A percentile compares a stretch with the other conserved stretches of the same genome.
Conservation (phyloP, 164 flowering plant species). For the Taxillus chinensis region DNA sequence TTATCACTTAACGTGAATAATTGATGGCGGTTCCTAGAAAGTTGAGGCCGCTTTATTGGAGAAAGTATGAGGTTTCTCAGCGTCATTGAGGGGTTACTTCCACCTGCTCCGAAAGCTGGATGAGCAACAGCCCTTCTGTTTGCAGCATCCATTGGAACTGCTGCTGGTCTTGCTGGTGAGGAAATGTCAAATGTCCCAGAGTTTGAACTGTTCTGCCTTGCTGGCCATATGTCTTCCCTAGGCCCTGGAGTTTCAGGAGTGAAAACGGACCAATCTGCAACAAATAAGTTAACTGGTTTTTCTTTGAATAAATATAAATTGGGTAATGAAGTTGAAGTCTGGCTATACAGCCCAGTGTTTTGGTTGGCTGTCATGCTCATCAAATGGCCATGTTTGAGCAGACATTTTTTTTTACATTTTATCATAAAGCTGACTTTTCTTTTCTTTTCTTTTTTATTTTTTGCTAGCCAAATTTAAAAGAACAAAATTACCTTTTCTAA, state of each 20-base stretch:
- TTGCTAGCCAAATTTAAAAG: background rate
- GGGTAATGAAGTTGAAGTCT: constrained; percentile 7
- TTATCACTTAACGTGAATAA: constrained; percentile 60
- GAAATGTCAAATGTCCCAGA: constrained; percentile 67
- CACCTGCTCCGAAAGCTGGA: constrained; percentile 41
- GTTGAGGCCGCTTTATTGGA: constrained; percentile 88
- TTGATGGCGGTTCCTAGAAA: constrained; percentile 64
- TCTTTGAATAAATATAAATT: constrained; percentile 16
- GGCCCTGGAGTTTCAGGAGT: constrained; percentile 97
- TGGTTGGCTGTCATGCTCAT: background rate
- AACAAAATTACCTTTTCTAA: constrained; percentile 59
- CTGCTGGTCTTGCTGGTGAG: constrained; percentile 56
- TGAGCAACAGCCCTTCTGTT: constrained; percentile 43
- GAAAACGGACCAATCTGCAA: constrained; percentile 70
- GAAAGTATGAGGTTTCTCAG: constrained; percentile 81
- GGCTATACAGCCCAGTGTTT: too few species aligned
- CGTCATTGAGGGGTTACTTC: constrained; percentile 64
- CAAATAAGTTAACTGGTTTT: constrained; percentile 65
- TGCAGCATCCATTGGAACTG: constrained; percentile 32
- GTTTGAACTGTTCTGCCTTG: constrained; percentile 64
- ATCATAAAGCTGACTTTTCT: too few species aligned
- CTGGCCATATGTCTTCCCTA: constrained; percentile 84
- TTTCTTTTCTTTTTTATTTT: background rate
- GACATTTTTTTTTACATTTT: too few species aligned
- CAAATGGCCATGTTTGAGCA: too few species aligned